Evolutionary conservation across 352 stramenopile genomes (phyloP).

Genomic region (Elongisporangium prolatum): DNA sequence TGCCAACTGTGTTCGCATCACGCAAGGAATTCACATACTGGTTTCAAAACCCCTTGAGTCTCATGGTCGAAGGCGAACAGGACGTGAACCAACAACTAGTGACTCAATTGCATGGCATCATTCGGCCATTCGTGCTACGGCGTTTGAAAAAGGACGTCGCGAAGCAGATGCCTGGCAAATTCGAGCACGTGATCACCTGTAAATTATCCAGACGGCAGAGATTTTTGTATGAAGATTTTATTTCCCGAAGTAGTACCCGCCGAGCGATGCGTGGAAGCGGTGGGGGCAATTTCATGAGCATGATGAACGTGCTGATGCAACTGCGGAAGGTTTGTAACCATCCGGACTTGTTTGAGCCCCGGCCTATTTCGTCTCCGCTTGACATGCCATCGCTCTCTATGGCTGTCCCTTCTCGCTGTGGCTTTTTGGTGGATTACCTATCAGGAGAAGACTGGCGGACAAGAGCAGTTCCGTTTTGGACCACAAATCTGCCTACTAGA

Average conservation of each 20-base stretch:
- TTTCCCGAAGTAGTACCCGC: conserved; percentile 92
- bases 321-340: conserved; percentile 98
- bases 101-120: conserved; percentile 94
- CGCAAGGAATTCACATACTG: conserved; percentile 97
- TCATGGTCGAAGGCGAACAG: conserved; percentile 64
- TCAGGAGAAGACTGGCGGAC: conserved; percentile 7
- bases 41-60: conserved; percentile 96
- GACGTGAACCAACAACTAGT: conserved; percentile 91
- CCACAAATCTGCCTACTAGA: conserved; percentile 33
- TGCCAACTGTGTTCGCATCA: conserved; percentile 95
- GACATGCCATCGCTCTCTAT: conserved; percentile 47
- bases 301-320: conserved; percentile 99
- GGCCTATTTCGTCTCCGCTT: conserved; percentile 96
- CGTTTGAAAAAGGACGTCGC: conserved; percentile 97
- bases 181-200: conserved; percentile 95
- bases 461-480: conserved; percentile 41
- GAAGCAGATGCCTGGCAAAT: conserved; percentile 97
- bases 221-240: conserved; percentile 98
- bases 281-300: conserved; percentile 91
- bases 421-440: conserved; percentile 39
- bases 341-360: conserved; percentile 97
- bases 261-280: conserved; percentile 86
- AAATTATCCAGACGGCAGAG: conserved; percentile 93
- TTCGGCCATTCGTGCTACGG: conserved; percentile 96
- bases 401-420: conserved; percentile 27